Evolutionary conservation across 2,329 filamentous ascomycete species (phyloP).

Genomic region (Monilinia fructigena): DNA sequence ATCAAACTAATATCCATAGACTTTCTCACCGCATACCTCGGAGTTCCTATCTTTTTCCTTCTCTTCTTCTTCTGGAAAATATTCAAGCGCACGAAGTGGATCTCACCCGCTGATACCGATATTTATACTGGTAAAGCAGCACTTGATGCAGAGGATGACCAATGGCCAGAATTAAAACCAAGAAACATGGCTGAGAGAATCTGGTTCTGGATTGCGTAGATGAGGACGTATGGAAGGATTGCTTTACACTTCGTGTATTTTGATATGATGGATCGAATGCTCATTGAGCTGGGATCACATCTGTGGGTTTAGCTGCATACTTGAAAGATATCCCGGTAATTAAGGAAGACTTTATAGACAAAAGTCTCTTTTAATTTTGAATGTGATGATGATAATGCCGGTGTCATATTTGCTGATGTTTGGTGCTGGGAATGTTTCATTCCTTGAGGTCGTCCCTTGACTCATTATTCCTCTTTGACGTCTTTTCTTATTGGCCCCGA

Average conservation of each 20-base stretch:
- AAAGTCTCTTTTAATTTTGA: background rate
- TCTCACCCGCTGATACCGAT: slow-evolving; percentile 44
- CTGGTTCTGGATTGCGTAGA: slow-evolving; percentile 49
- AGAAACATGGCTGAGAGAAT: slow-evolving; percentile 45
- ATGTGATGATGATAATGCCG: background rate
- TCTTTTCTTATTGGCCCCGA: too few relatives aligned
- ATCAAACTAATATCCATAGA: slow-evolving; percentile 60
- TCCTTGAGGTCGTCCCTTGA: background rate
- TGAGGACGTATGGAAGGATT: too few relatives aligned
- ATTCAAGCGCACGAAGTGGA: slow-evolving; percentile 56
- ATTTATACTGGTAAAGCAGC: slow-evolving; percentile 47
- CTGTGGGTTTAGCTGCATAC: background rate
- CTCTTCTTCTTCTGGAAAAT: slow-evolving; percentile 73
- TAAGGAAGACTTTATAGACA: background rate
- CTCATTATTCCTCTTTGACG: background rate
- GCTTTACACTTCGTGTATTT: slow-evolving; percentile 3
- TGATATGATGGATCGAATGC: slow-evolving; percentile 9
- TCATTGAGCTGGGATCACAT: background rate
- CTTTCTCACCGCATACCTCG: slow-evolving; percentile 74
- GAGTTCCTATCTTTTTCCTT: slow-evolving; percentile 68
- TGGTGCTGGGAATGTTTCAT: background rate
- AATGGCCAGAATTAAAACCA: slow-evolving; percentile 44
- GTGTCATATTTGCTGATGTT: background rate
- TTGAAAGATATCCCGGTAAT: slow-evolving; percentile 11
- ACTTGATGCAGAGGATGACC: slow-evolving; percentile 46